Base-by-base conservation (phyloP, 2,329 filamentous ascomycete species). In the Colletotrichum abscissum region DNA sequence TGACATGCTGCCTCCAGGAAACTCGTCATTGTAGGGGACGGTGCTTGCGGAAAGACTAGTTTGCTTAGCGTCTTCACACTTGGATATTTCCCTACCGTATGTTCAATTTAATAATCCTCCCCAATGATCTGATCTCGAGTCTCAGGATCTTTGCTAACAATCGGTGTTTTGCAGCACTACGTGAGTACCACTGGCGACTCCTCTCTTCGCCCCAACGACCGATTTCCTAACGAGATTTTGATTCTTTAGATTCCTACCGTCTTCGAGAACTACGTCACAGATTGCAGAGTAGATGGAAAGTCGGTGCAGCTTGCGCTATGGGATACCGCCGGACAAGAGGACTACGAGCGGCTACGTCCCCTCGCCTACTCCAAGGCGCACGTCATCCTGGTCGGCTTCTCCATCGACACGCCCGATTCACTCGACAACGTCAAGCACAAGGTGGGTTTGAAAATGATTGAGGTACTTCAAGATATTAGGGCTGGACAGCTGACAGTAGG, bases 271-370 rank as follows among this genome's bases (percentile, higher is more conserved):
- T 99, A 99, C 81, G 97, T 99, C 76, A 99, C 97, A 78, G 97
- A 99, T 86, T 99, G 97, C 85, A 91, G 96, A 86, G 97, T 99
- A 74, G 97, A 99, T 82, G 97, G 97, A 80, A 98, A 98, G 83
- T 98, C 95, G n/a, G 97, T 99, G 52, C 97, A 99, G 86, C 89
- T 99, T 76, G 97, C 97, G 64, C 87, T 99, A 79, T 99, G 97
- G 97, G 97, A 99, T 91, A 99, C 97, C n/a, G 97, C 97, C 64
- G 97, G 97, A 74, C 97, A 99, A 84, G 97, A 99, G 89, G 97
- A 99, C 82, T 99, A 99, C 83, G 97, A 99, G 84, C 90, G 97
- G 81, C 87, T 99, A 85, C 93, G 97, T 76, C 97, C 97, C 65
- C 88, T 99, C 64, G 97, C 97, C 76, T 99, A 99, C 83, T 94